Evolutionary conservation across 2,329 filamentous ascomycete species (phyloP).

Genomic region (Talaromyces sp.): DNA sequence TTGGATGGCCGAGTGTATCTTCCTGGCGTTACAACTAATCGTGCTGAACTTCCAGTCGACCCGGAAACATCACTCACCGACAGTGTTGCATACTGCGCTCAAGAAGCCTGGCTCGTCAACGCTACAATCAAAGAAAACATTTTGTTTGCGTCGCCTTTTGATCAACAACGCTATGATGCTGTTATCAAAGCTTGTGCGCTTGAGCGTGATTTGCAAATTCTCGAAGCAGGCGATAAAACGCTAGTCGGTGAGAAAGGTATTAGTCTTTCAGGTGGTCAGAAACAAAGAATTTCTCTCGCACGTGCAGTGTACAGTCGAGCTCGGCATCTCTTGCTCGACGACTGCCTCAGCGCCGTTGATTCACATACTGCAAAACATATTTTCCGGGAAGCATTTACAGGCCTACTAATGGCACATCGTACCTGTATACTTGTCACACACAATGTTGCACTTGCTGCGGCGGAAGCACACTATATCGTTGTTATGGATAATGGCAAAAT

Average conservation of each 20-base stretch:
- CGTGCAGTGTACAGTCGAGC: slow-evolving; percentile 95
- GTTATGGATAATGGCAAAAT: slow-evolving; percentile 84
- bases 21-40: slow-evolving; percentile 71
- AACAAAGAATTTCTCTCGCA: slow-evolving; percentile 95
- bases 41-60: slow-evolving; percentile 78
- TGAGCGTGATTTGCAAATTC: slow-evolving; percentile 84
- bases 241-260: slow-evolving; percentile 97
- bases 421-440: slow-evolving; percentile 96
- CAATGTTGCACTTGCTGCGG: slow-evolving; percentile 84
- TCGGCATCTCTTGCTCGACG: slow-evolving; percentile 83
- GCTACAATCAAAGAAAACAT: slow-evolving; percentile 96
- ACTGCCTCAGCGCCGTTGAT: slow-evolving; percentile 93
- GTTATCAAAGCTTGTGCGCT: slow-evolving; percentile 89
- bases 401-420: slow-evolving; percentile 79
- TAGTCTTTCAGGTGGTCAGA: slow-evolving; percentile 92
- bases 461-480: slow-evolving; percentile 74
- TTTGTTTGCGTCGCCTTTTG: slow-evolving; percentile 74
- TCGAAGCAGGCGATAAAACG: slow-evolving; percentile 89
- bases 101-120: slow-evolving; percentile 95
- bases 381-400: slow-evolving; percentile 86
- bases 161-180: slow-evolving; percentile 77
- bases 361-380: slow-evolving; percentile 98
- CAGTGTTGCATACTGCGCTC: slow-evolving; percentile 91
- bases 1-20: slow-evolving; percentile 76
- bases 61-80: slow-evolving; percentile 83